Conservation (phyloP, 805 yeast species). For the Saturnispora sanitii region DNA sequence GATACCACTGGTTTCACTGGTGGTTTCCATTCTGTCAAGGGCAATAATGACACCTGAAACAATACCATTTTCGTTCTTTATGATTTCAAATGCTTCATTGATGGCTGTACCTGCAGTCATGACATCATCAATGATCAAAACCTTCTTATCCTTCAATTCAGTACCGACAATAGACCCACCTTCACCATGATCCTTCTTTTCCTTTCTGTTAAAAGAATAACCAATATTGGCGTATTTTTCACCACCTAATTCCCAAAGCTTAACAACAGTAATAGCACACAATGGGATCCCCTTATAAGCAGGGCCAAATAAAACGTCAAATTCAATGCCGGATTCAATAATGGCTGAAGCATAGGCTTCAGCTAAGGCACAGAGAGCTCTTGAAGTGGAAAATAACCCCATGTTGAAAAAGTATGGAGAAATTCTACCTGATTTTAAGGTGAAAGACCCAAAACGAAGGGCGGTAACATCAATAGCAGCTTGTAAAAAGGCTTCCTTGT, state of each 20-base stretch:
- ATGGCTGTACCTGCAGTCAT: constrained; percentile 99
- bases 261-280: constrained; percentile 87
- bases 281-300: constrained; percentile 97
- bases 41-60: constrained; percentile 85
- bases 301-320: constrained; percentile 91
- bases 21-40: constrained; percentile 90
- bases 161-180: constrained; percentile 94
- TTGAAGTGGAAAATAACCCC: constrained; percentile 82
- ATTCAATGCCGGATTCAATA: constrained; percentile 68
- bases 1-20: constrained; percentile 42
- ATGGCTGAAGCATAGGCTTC: constrained; percentile 85
- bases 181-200: constrained; percentile 95
- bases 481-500: constrained; percentile 49
- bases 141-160: constrained; percentile 55
- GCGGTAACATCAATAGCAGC: constrained; percentile 77
- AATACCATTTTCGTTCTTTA: constrained; percentile 54
- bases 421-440: constrained; percentile 81
- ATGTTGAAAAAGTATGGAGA: constrained; percentile 96
- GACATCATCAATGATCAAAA: constrained; percentile 89
- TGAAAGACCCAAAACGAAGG: constrained; percentile 78
- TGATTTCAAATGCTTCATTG: constrained; percentile 83
- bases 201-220: constrained; percentile 94
- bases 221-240: constrained; percentile 61
- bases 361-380: constrained; percentile 69
- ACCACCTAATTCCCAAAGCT: constrained; percentile 85